Evolutionary conservation across 2,329 filamentous ascomycete species (phyloP), one percentile per base, ranked within the genome.

Genomic region (Fusarium sp.): DNA sequence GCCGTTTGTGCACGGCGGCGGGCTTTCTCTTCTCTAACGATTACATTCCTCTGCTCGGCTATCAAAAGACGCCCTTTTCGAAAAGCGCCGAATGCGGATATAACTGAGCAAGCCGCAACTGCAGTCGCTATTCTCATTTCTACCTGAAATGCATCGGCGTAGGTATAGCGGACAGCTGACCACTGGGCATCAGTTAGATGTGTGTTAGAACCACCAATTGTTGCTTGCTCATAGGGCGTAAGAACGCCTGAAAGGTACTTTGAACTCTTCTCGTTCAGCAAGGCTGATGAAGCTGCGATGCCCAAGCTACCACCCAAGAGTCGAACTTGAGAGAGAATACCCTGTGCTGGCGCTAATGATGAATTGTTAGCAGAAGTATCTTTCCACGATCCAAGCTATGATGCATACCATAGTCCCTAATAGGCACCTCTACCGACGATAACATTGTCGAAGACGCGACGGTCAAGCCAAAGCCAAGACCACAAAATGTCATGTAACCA

Each of bases 261-360:
- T 31, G 74, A 63, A 11, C 77, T 45, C 79, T 79, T 72, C 74
- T 80, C 54, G 66, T 79, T 46, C 72, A 87, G 73, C 20, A 88
- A 81, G 20, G 84, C 84, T 2, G 87, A 85, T 25, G 86, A 88
- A 3, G 84, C 82, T 5, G 87, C 85, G 57, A 89, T 87, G 6
- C 87, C 87, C 33, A 89, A 79, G 62, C 86, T 88, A 10, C 87
- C 87, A 8, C 87, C 87, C 1, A 88, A 79, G 27, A 89, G 83
- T 36, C 87, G 83, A 29, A 84, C 77, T 61, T 89, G 86, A 0
- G 86, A 84, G 17, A 88, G 74, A 42, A 89, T 84, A 1, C 86
- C 87, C 70, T 89, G 87, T 0, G 86, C 85, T 15, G 85, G 80
- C 17, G 86, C 86, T 88, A 45, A 45, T 17, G 49, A 27, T 29